A percentile compares a stretch with the other conserved stretches of the same genome.
These are phyloP conservation scores for Pseudisothecium myosuroides DNA, from an alignment of 225 moss, liverwort and hornwort genomes.

Conservation along the genomic window DNA sequence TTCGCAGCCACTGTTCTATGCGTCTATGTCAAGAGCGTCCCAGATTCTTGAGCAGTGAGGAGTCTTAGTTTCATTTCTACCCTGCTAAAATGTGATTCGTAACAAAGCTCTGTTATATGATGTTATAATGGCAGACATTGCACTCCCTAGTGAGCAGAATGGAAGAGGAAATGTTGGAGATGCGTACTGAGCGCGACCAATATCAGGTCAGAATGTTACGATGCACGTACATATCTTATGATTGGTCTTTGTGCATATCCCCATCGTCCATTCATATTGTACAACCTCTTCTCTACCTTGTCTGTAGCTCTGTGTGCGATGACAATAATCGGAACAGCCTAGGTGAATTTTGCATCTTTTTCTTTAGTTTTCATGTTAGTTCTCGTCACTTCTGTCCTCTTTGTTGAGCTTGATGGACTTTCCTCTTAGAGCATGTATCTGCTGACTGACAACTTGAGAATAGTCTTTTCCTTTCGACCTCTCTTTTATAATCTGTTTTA, in stretches of 20 bases:
- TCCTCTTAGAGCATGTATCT: background rate
- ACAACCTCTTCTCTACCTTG: background rate
- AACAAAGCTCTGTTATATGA: background rate
- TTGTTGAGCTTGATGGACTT: background rate
- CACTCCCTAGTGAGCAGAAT: slow-evolving; percentile 56
- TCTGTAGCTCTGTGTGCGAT: background rate
- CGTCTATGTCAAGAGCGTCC: background rate
- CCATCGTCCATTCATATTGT: background rate
- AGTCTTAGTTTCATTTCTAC: background rate
- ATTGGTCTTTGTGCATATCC: background rate
- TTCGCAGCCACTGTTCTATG: background rate
- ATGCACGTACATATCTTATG: background rate
- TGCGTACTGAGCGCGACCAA: slow-evolving; percentile 66
- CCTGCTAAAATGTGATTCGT: background rate
- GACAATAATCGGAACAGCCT: background rate
- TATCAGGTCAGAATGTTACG: slow-evolving; percentile 54
- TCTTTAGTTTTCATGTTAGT: background rate
- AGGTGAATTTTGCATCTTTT: background rate
- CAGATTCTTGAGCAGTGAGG: background rate
- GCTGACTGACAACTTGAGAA: background rate
- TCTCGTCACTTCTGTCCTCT: background rate
- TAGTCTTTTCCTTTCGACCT: background rate
- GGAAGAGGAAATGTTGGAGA: slow-evolving; percentile 73
- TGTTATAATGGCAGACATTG: slow-evolving; percentile 37
- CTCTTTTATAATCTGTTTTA: background rate